Conservation (phyloP, 805 yeast species). For the Cyberlindnera saturnus region DNA sequence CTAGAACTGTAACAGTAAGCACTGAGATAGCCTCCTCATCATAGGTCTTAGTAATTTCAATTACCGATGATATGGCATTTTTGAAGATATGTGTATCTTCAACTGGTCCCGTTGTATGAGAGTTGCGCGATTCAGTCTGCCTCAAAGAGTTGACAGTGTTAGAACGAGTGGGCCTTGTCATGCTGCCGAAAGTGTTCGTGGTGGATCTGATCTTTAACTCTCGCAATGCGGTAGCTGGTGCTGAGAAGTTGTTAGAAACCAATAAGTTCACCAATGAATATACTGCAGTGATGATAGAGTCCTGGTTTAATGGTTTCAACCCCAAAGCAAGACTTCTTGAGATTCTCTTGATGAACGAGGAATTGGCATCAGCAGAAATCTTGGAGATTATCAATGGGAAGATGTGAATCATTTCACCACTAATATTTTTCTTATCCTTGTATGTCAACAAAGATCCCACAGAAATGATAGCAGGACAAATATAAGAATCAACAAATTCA, state of each 20-base stretch:
- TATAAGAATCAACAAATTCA: slow-evolving; percentile 44
- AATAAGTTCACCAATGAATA: slow-evolving; percentile 77
- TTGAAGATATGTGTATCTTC: slow-evolving; percentile 34
- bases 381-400: slow-evolving; percentile 44
- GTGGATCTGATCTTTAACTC: slow-evolving; percentile 29
- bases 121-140: slow-evolving; percentile 1
- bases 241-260: slow-evolving; percentile 44
- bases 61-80: slow-evolving; percentile 64
- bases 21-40: slow-evolving; percentile 69
- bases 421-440: slow-evolving; percentile 26
- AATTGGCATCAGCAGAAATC: slow-evolving; percentile 43
- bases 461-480: slow-evolving; percentile 47
- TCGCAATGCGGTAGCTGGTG: slow-evolving; percentile 28
- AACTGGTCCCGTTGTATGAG: slow-evolving; percentile 3
- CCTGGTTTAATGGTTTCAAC: slow-evolving; percentile 65
- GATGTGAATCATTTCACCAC: slow-evolving; percentile 30
- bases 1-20: slow-evolving; percentile 72
- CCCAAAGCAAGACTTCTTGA: slow-evolving; percentile 61
- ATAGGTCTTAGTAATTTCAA: slow-evolving; percentile 59
- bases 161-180: slow-evolving; percentile 15
- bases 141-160: slow-evolving; percentile 16
- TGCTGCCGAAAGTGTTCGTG: slow-evolving; percentile 11
- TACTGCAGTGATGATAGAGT: slow-evolving; percentile 74
- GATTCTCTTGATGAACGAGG: slow-evolving; percentile 42
- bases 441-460: slow-evolving; percentile 50